Evolutionary conservation across 148 eudicot species (phyloP), one percentile per base, ranked within the genome.

Genomic region (Drosera capensis): DNA sequence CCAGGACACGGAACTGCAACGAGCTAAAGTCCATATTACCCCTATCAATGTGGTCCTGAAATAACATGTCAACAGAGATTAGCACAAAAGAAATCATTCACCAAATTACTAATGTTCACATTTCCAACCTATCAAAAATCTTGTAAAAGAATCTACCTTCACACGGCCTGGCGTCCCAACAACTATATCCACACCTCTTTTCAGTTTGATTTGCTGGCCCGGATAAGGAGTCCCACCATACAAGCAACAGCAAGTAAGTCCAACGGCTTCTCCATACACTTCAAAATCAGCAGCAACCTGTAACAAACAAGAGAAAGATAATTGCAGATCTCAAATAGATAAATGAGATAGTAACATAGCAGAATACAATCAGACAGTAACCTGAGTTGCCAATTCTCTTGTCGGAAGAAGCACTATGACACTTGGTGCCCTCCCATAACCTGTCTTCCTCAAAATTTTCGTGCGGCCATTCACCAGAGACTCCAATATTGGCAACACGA

Each of bases 311-410:
- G 12, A 39, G 7, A 21, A 23, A 12, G 48, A 34, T 9, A 34
- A 34, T 11, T 13, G 24, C 7, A 23, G 7, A 3, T 12, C 48
- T 22, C 15, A 11, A 22, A n/a, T 44, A n/a, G 29, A 21, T 23
- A 11, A 54, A 7, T 1, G 13, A 26, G 8, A 21, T 16, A 46
- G 7, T 16, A 31, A 0, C 7, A 37, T 23, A 20, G 8, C 7
- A 28, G 17, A 36, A 40, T 15, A 18, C 39, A 45, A 45, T 23
- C 4, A 21, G 8, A 41, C 5, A 3, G 14, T 12, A 64, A 86
- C 96, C 96, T 86, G 96, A 41, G 72, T 78, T 39, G 86, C 86
- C 74, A 88, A 65, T 58, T 88, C 96, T 57, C 96, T 77, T 4
- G 96, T 88, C 22, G 96, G 96, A 62, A 88, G 52, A 23, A 88